phyloP scores from a whole-genome alignment of 345 rosid genomes.

The Schrenkiella parvula region DNA sequence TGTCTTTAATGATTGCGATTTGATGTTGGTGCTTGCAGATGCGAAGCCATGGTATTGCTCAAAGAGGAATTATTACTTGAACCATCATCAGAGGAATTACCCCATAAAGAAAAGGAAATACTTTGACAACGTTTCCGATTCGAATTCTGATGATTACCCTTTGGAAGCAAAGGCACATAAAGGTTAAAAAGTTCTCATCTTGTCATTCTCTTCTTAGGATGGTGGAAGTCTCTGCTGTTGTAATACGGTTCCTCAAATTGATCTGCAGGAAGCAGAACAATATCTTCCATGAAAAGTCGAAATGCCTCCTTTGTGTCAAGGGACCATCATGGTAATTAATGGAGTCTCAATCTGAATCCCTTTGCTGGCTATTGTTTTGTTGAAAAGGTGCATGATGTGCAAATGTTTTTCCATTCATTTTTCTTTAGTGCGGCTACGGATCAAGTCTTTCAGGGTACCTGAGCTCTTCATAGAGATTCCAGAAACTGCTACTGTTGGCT shows the following conservation, averaged over 20 bases:
- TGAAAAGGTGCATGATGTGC: conserved; percentile 11
- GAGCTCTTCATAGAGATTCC: conserved; percentile 86
- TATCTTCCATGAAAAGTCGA: conserved; percentile 42
- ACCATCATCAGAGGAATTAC: conserved; percentile 56
- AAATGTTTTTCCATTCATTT: background rate
- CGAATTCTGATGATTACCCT: conserved; percentile 44
- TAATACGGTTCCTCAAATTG: conserved; percentile 38
- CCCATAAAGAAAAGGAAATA: conserved; percentile 82
- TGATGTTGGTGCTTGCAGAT: conserved; percentile 33
- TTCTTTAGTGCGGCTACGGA: conserved; percentile 77
- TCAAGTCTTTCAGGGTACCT: conserved; percentile 88
- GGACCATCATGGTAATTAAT: conserved; percentile 16
- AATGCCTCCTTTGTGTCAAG: conserved; percentile 31
- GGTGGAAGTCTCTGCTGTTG: conserved; percentile 38
- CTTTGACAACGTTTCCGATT: conserved; percentile 40
- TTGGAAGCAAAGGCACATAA: background rate
- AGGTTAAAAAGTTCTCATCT: background rate
- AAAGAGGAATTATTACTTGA: conserved; percentile 54
- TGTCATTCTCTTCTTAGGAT: conserved; percentile 2
- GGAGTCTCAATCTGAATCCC: background rate
- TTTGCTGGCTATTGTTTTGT: background rate
- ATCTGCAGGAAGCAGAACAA: conserved; percentile 14
- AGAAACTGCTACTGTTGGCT: conserved; percentile 85
- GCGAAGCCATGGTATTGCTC: conserved; percentile 45
- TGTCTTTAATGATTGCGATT: background rate